Conservation (phyloP, 1,139 yeast genomes). For the Geotrichum bryndzae region DNA sequence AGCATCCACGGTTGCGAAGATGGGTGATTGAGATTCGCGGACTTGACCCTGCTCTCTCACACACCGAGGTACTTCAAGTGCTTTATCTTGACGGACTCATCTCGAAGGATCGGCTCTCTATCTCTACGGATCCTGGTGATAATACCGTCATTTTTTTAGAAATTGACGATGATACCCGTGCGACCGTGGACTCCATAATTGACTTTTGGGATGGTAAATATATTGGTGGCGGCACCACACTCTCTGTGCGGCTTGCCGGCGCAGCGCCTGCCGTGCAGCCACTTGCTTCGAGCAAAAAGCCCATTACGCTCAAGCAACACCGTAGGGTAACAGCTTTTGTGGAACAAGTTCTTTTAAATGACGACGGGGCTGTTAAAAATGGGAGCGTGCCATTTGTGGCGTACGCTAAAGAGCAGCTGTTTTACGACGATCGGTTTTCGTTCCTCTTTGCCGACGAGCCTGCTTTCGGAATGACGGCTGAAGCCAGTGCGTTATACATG, state of each 20-base stretch:
- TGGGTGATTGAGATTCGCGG: not conserved
- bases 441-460: not conserved
- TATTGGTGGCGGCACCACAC: constrained; percentile 1
- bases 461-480: not conserved
- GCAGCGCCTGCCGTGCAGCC: not conserved
- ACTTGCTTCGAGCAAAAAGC: not conserved
- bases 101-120: not conserved
- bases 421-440: not conserved
- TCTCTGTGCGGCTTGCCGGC: not conserved
- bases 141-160: not conserved
- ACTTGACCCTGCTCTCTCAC: constrained; percentile 2
- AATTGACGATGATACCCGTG: not conserved
- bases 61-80: not conserved
- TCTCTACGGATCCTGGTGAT: not conserved
- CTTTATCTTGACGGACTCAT: constrained; percentile 1
- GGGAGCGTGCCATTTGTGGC: not conserved
- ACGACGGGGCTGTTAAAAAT: not conserved
- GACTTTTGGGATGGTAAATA: constrained; percentile 8
- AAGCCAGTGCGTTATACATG: not conserved
- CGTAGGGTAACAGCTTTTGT: constrained; percentile 4
- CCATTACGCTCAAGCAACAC: not conserved
- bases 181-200: not conserved
- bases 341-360: constrained; percentile 2
- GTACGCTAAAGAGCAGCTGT: not conserved
- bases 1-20: not conserved